phyloP scores from a whole-genome alignment of 768 basidiomycete species.

The Amanita inopinata region DNA sequence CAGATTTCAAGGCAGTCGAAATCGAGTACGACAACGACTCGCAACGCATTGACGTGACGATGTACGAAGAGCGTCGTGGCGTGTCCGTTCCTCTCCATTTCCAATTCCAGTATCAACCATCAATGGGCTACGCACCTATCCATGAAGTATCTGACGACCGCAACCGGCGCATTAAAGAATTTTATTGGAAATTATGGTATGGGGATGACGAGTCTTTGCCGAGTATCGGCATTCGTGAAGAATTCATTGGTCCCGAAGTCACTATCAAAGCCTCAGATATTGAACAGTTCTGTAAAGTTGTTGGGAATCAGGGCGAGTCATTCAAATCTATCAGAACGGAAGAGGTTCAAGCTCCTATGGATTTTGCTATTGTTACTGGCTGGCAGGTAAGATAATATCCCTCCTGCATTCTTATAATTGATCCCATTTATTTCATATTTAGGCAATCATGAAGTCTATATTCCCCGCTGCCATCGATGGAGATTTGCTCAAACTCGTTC shows the following conservation, averaged over 20 bases:
- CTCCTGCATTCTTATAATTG: neutral
- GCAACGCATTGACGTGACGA: conserved; percentile 54
- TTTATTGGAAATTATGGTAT: conserved; percentile 99
- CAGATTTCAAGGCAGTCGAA: conserved; percentile 76
- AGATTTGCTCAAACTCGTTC: conserved; percentile 91
- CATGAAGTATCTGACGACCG: conserved; percentile 80
- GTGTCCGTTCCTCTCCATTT: conserved; percentile 73
- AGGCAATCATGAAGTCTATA: conserved; percentile 99
- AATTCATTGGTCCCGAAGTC: conserved; percentile 82
- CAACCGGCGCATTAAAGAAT: conserved; percentile 88
- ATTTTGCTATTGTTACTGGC: conserved; percentile 96
- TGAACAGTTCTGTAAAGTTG: conserved; percentile 84
- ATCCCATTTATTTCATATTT: conserved; percentile 9
- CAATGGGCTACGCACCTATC: conserved; percentile 84
- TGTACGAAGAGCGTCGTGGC: conserved; percentile 77
- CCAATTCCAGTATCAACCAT: conserved; percentile 79
- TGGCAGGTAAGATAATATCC: conserved; percentile 73
- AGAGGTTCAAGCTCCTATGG: conserved; percentile 86
- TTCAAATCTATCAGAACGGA: conserved; percentile 74
- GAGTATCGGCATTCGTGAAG: conserved; percentile 68
- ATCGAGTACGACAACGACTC: conserved; percentile 47
- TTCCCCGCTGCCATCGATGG: conserved; percentile 91
- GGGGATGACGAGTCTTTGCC: conserved; percentile 77
- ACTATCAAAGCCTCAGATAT: conserved; percentile 67
- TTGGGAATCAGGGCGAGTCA: conserved; percentile 86